Conservation (phyloP, 164 flowering plant species). For the Sextonia rubra region DNA sequence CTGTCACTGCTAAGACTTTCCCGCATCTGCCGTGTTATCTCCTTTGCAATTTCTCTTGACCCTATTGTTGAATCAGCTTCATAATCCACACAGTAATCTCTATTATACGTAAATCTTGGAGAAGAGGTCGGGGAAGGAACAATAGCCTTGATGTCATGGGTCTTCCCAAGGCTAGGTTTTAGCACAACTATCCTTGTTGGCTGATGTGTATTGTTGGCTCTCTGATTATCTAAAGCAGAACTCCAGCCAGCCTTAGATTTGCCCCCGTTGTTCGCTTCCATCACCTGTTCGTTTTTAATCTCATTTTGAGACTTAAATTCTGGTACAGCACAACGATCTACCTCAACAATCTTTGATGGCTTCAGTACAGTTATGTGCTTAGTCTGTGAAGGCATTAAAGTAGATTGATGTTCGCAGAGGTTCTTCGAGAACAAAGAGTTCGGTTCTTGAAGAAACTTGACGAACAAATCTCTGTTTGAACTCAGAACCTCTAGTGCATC, state of each 20-base stretch:
- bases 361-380: slow-evolving; percentile 83
- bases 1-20: slow-evolving; percentile 47
- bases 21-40: slow-evolving; percentile 57
- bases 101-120: slow-evolving; percentile 29
- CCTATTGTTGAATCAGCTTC: slow-evolving; percentile 42
- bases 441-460: slow-evolving; percentile 81
- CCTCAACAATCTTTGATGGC: slow-evolving; percentile 60
- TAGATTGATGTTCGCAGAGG: slow-evolving; percentile 37
- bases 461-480: slow-evolving; percentile 70
- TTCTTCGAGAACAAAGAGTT: slow-evolving; percentile 59
- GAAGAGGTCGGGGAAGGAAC: slow-evolving; percentile 44
- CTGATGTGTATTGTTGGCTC: slow-evolving; percentile 29
- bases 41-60: slow-evolving; percentile 65
- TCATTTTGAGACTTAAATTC: slow-evolving; percentile 33
- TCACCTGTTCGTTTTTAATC: slow-evolving; percentile 25
- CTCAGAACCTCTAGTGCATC: slow-evolving; percentile 83
- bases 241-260: slow-evolving; percentile 22
- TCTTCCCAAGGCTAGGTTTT: slow-evolving; percentile 68
- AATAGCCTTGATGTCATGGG: slow-evolving; percentile 43
- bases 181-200: slow-evolving; percentile 44
- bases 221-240: slow-evolving; percentile 27
- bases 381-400: slow-evolving; percentile 53
- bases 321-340: slow-evolving; percentile 21
- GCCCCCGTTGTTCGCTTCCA: slow-evolving; percentile 35
- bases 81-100: slow-evolving; percentile 29